A percentile compares a stretch with the other conserved stretches of the same genome.
These are phyloP conservation scores for Lodderomyces theae DNA, from an alignment of 1,139 yeast genomes.

Conservation along the genomic window DNA sequence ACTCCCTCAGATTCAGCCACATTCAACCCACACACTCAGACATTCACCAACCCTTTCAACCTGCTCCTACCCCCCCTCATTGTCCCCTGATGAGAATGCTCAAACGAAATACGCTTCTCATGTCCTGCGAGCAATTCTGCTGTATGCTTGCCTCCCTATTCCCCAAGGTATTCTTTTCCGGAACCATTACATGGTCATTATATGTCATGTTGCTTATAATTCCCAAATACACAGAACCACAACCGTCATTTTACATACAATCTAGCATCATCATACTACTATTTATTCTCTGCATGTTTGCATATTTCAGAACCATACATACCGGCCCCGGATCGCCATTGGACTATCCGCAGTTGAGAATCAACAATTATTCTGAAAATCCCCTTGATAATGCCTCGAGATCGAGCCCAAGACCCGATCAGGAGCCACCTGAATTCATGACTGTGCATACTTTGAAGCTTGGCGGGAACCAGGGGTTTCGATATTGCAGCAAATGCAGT, in stretches of 20 bases:
- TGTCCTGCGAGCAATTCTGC: conserved; percentile 29
- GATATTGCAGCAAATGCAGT: conserved; percentile 58
- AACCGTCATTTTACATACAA: conserved; percentile 13
- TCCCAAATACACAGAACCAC: conserved; percentile 18
- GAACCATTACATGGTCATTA: conserved; percentile 57
- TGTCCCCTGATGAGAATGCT: conserved; percentile 2
- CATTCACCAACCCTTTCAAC: no score
- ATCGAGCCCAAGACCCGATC: background rate
- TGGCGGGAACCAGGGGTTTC: conserved; percentile 14
- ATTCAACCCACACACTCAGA: no score
- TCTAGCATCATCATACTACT: conserved; percentile 20
- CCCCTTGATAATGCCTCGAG: conserved; percentile 7
- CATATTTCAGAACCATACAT: conserved; percentile 54
- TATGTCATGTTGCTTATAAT: conserved; percentile 34
- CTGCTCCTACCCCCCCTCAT: no score
- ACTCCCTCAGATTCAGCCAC: no score
- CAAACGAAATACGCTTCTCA: conserved; percentile 5
- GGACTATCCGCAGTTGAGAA: conserved; percentile 22
- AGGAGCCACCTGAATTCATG: conserved; percentile 18
- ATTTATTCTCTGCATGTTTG: conserved; percentile 25
- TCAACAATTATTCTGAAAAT: conserved; percentile 9
- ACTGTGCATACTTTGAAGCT: conserved; percentile 18
- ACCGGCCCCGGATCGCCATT: conserved; percentile 70
- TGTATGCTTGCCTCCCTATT: conserved; percentile 50
- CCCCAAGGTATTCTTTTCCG: conserved; percentile 57